These are phyloP conservation scores for Brettanomyces sp. DNA, from an alignment of 805 yeast species.

Conservation along the genomic window DNA sequence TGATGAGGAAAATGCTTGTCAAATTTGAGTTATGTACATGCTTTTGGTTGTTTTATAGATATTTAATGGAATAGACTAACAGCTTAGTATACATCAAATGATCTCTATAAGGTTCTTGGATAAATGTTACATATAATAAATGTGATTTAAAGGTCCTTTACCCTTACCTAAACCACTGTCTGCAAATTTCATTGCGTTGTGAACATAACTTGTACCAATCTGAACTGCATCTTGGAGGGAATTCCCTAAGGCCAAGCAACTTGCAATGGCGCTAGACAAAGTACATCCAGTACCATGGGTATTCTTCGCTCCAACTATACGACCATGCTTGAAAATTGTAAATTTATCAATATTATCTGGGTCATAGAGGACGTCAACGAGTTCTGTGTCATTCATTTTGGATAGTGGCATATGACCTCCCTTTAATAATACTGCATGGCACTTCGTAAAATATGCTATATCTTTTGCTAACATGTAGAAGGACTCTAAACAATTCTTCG, in stretches of 20 bases:
- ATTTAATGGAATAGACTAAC: too few species aligned
- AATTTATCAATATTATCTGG: neutral
- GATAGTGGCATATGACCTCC: conserved; percentile 22
- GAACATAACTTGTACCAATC: conserved; percentile 56
- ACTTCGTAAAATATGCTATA: neutral
- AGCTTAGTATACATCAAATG: too few species aligned
- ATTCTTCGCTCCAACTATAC: conserved; percentile 22
- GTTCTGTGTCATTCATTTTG: neutral
- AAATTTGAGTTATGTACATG: too few species aligned
- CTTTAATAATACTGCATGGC: conserved; percentile 5
- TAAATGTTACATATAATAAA: conserved; percentile 19
- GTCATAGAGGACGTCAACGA: conserved; percentile 3
- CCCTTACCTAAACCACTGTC: conserved; percentile 17
- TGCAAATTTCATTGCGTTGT: conserved; percentile 46
- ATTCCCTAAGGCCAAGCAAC: conserved; percentile 54
- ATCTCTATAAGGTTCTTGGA: conserved; percentile 6
- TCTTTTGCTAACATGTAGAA: neutral
- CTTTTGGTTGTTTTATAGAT: too few species aligned
- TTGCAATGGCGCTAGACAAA: conserved; percentile 69
- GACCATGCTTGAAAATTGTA: conserved; percentile 1
- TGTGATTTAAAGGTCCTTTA: conserved; percentile 74
- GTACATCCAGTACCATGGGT: conserved; percentile 94
- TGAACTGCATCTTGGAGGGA: conserved; percentile 40
- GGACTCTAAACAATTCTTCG: neutral
- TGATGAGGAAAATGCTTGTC: neutral